phyloP scores from a whole-genome alignment of 306 rosid species.

The Lotus japonicus region DNA sequence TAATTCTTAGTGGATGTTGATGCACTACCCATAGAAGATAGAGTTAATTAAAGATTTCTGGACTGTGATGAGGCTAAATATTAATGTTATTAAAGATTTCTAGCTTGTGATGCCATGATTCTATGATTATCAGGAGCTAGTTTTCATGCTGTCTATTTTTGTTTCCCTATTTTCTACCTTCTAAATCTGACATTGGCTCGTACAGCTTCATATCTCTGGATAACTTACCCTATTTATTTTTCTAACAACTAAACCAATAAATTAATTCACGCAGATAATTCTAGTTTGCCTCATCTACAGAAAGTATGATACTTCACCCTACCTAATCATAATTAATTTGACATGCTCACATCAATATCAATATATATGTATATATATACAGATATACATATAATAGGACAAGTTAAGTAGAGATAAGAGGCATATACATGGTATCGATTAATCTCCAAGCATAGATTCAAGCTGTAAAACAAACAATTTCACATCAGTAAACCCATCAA shows the following conservation, averaged over 20 bases:
- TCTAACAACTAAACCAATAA: background rate
- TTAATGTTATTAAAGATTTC: conserved; percentile 12
- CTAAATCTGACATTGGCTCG: conserved; percentile 23
- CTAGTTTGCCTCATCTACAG: background rate
- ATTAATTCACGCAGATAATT: conserved; percentile 5
- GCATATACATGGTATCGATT: background rate
- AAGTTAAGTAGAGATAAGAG: background rate
- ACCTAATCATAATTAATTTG: conserved; percentile 20
- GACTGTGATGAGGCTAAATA: conserved; percentile 10
- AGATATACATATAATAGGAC: background rate
- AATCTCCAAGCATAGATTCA: background rate
- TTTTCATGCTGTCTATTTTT: conserved; percentile 27
- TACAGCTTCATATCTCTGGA: conserved; percentile 25
- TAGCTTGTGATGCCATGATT: conserved; percentile 18
- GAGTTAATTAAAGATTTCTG: conserved; percentile 8
- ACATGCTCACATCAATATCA: background rate
- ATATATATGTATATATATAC: no score
- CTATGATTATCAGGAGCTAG: conserved; percentile 24
- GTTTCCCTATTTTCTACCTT: conserved; percentile 28
- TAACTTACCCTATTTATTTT: conserved; percentile 3
- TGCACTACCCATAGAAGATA: conserved; percentile 21
- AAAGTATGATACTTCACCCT: conserved; percentile 15
- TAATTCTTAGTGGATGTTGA: conserved; percentile 15
- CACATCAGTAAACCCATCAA: conserved; percentile 28
- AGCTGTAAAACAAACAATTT: conserved; percentile 15